Evolutionary conservation across 495 filamentous ascomycete genomes (phyloP), one percentile per base, ranked within the genome.

Genomic region (Xylaria flabelliformis): DNA sequence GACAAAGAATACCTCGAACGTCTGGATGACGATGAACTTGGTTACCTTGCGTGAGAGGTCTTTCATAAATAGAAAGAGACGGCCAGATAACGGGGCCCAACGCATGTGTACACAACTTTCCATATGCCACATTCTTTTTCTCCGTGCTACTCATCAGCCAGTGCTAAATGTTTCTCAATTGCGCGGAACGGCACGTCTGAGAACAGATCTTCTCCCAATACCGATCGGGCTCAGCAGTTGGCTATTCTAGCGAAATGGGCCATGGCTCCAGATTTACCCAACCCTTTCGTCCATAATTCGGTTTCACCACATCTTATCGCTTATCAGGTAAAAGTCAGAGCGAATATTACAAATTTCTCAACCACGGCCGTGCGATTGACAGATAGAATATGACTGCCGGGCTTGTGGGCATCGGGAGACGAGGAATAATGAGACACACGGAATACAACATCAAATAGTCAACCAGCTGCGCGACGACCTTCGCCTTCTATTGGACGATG

Each of bases 1-100:
- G 96, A 99, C 86, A 99, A 99, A 85, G 96, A 99, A 81, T 99
- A 99, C 79, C 88, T 99, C 62, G 97, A 99, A 85, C 91, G 96
- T 41, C 81, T 97, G 71, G 95, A 97, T 42, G 94, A 94, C 48
- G 95, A 98, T 74, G 95, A 98, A 73, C 88, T 99, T 64, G 93
- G 96, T 67, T 97, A 97, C 79, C 90, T 97, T 76, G 93, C 94
- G 73, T 96, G 84, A 83, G 58, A 51, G 65, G 51, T 26, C 42
- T 24, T 50, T 12, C 55, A 9, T 44, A 26, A 70, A 42, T 29
- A 44, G 10, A n/a, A n/a, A n/a, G n/a, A 63, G 50, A 17, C 17
- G 36, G 9, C 56, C 36, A 51, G 39, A 44, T 56, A 46, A 46
- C 50, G n/a, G 19, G 19, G 36, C 39, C 12, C 32, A 36, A 72